Evolutionary conservation across 2,329 filamentous ascomycete species (phyloP).

Genomic region (Xylogone sp.): DNA sequence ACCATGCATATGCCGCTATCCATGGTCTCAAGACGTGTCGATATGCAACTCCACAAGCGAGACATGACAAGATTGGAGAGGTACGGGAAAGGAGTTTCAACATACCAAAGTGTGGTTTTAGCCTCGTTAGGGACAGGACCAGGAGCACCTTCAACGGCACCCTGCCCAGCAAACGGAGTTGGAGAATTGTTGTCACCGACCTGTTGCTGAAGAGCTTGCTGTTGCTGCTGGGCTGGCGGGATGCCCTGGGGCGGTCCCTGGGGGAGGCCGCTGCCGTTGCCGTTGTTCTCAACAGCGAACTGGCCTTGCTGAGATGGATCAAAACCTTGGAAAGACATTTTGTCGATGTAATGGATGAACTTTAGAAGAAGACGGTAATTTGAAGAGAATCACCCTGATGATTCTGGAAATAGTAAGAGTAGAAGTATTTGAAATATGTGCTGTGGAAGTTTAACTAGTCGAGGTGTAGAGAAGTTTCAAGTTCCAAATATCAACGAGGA

Average conservation of each 20-base stretch:
- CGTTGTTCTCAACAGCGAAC: conserved; percentile 47
- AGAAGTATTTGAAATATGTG: not conserved
- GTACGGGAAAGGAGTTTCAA: conserved; percentile 1
- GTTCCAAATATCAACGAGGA: not conserved
- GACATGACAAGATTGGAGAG: not conserved
- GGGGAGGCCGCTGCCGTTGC: conserved; percentile 31
- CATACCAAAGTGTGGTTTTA: conserved; percentile 54
- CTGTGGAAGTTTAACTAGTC: not conserved
- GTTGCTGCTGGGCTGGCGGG: conserved; percentile 32
- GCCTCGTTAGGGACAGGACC: conserved; percentile 43
- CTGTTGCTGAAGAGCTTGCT: conserved; percentile 36
- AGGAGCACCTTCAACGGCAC: conserved; percentile 25
- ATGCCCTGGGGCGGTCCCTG: conserved; percentile 45
- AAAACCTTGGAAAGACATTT: conserved; percentile 65
- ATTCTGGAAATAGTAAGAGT: not conserved
- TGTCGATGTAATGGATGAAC: conserved; percentile 19
- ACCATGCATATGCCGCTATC: too few relatives aligned
- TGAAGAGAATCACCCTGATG: not conserved
- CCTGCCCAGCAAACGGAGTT: conserved; percentile 43
- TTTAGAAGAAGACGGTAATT: conserved; percentile 6
- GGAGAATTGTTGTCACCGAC: conserved; percentile 57
- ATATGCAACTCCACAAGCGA: not conserved
- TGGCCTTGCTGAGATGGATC: conserved; percentile 57
- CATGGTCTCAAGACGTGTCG: too few relatives aligned
- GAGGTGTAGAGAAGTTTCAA: not conserved